These are phyloP conservation scores for Apiospora saccharicola DNA, from an alignment of 2,329 filamentous ascomycete species.

Conservation along the genomic window DNA sequence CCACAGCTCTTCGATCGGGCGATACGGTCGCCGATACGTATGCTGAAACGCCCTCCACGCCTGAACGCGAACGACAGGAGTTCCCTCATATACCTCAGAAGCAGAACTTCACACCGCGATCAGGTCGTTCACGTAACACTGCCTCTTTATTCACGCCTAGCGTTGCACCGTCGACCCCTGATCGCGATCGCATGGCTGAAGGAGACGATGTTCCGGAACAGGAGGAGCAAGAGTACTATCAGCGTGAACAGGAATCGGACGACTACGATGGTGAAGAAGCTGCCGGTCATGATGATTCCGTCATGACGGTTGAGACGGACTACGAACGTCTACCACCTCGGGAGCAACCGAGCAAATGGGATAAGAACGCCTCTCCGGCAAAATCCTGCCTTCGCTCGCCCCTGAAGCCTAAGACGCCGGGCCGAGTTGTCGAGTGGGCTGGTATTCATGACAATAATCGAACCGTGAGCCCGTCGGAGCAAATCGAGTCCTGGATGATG, in stretches of 20 bases:
- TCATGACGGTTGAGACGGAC: conserved; percentile 48
- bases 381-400: conserved; percentile 67
- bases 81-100: conserved; percentile 54
- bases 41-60: conserved; percentile 38
- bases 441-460: conserved; percentile 47
- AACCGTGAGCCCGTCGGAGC: conserved; percentile 54
- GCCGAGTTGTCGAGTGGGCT: conserved; percentile 65
- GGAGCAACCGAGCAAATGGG: conserved; percentile 57
- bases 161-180: conserved; percentile 36
- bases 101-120: conserved; percentile 56
- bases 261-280: background rate
- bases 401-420: conserved; percentile 64
- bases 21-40: conserved; percentile 40
- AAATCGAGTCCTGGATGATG: conserved; percentile 43
- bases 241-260: conserved; percentile 17
- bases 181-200: conserved; percentile 23
- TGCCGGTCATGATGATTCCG: conserved; percentile 40
- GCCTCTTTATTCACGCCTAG: conserved; percentile 49
- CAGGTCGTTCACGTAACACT: conserved; percentile 40
- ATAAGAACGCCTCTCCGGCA: conserved; percentile 59
- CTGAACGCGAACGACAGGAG: conserved; percentile 43
- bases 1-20: conserved; percentile 32
- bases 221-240: conserved; percentile 15
- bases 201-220: conserved; percentile 22
- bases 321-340: conserved; percentile 48